Evolutionary conservation across 2,329 filamentous ascomycete genomes (phyloP).

Genomic region (Mollisiaceae sp.): DNA sequence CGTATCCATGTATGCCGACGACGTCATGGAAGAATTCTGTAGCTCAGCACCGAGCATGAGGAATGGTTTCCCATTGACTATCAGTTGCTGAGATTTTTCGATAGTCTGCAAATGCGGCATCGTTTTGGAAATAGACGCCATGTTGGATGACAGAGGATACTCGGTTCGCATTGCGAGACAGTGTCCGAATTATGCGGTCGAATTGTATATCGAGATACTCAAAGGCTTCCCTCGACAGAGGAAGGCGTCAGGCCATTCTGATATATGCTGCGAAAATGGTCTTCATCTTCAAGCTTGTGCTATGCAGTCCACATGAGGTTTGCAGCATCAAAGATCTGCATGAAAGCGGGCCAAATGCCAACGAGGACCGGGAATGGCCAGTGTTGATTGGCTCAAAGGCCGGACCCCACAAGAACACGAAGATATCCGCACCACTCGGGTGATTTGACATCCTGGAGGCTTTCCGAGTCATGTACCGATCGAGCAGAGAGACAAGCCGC

Average conservation of each 20-base stretch:
- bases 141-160: slow-evolving; percentile 11
- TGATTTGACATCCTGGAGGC: neutral
- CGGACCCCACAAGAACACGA: slow-evolving; percentile 9
- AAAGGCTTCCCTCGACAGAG: neutral
- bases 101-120: slow-evolving; percentile 19
- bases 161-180: slow-evolving; percentile 8
- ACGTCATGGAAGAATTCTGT: slow-evolving; percentile 54
- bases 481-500: neutral
- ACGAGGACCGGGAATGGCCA: slow-evolving; percentile 15
- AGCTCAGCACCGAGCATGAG: slow-evolving; percentile 52
- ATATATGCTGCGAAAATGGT: slow-evolving; percentile 3
- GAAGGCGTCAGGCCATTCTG: slow-evolving; percentile 4
- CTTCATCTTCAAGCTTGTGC: neutral
- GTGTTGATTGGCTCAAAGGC: slow-evolving; percentile 9
- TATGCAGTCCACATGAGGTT: neutral
- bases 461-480: slow-evolving; percentile 2
- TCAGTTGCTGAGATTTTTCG: slow-evolving; percentile 42
- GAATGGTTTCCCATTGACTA: slow-evolving; percentile 51
- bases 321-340: neutral
- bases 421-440: neutral
- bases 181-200: neutral
- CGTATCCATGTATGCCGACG: slow-evolving; percentile 50
- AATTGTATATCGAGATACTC: neutral
- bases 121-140: slow-evolving; percentile 10
- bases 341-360: neutral